A percentile compares a stretch with the other conserved stretches of the same genome.
phyloP scores from a whole-genome alignment of 2,329 filamentous ascomycete genomes.

The Didymella exigua region DNA sequence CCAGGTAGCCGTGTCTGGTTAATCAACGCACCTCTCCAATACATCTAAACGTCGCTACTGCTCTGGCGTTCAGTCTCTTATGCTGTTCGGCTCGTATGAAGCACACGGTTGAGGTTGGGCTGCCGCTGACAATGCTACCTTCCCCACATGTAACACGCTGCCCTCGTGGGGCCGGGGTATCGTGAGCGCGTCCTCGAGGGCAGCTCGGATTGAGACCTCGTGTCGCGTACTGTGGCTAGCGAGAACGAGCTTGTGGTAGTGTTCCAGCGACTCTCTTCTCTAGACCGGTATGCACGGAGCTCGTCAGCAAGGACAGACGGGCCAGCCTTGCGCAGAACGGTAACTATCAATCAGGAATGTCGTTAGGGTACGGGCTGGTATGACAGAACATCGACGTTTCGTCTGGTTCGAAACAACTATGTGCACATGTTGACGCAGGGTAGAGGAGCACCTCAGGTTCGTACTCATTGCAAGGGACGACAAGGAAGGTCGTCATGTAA shows the following conservation, averaged over 20 bases:
- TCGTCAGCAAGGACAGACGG: slow-evolving; percentile 3
- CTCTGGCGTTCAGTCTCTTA: not conserved
- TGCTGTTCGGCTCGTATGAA: not conserved
- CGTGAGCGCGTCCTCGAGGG: slow-evolving; percentile 10
- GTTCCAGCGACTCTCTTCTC: not conserved
- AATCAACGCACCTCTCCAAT: slow-evolving; percentile 7
- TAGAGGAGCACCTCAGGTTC: not conserved
- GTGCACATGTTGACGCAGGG: slow-evolving; percentile 6
- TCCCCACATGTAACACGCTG: slow-evolving; percentile 24
- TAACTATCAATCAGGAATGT: slow-evolving; percentile 2
- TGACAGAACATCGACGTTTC: not conserved
- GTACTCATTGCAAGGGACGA: not conserved
- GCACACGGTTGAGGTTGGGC: slow-evolving; percentile 1
- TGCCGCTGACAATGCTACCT: slow-evolving; percentile 20
- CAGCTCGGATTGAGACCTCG: slow-evolving; percentile 11
- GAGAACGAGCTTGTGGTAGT: slow-evolving; percentile 12
- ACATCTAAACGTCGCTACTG: slow-evolving; percentile 7
- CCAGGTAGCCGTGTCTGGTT: slow-evolving; percentile 17
- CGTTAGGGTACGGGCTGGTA: slow-evolving; percentile 1
- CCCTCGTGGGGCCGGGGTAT: slow-evolving; percentile 13
- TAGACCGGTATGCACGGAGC: not conserved
- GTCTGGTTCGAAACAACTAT: not conserved
- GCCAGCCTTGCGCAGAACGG: slow-evolving; percentile 4
- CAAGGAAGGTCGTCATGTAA: not conserved
- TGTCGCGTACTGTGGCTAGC: slow-evolving; percentile 11